Conservation (phyloP, 192 early-diverging fungal genomes). For the Backusella tarrabulga region DNA sequence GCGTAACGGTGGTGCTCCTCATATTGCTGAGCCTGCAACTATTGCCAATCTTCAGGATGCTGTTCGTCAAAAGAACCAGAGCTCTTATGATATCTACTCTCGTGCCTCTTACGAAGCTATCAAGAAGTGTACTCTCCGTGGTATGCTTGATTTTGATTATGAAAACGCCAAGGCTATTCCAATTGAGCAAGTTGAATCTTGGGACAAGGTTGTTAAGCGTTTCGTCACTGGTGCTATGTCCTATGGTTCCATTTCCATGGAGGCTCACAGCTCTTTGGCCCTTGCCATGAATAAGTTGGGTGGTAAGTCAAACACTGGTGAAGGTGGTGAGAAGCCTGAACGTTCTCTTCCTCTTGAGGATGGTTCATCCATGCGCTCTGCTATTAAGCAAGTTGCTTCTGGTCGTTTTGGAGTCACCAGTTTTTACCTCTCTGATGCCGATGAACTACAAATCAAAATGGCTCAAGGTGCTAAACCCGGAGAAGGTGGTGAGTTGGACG, state of each 20-base stretch:
- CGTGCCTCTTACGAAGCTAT: conserved; percentile 76
- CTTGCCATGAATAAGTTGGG: conserved; percentile 95
- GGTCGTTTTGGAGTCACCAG: conserved; percentile 98
- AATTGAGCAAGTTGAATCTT: conserved; percentile 95
- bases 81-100: conserved; percentile 85
- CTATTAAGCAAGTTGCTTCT: conserved; percentile 99
- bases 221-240: conserved; percentile 99
- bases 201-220: conserved; percentile 93
- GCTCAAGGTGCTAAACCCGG: conserved; percentile 99
- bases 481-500: conserved; percentile 82
- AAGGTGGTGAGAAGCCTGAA: conserved; percentile 94
- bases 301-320: conserved; percentile 98
- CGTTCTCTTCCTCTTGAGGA: conserved; percentile 71
- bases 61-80: conserved; percentile 87
- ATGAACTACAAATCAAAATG: conserved; percentile 99
- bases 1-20: conserved; percentile 89
- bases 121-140: conserved; percentile 91
- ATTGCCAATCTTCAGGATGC: conserved; percentile 95
- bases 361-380: conserved; percentile 82
- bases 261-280: conserved; percentile 90
- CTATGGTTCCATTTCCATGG: conserved; percentile 95
- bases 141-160: conserved; percentile 87
- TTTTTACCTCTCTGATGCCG: conserved; percentile 90
- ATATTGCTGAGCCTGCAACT: conserved; percentile 87
- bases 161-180: conserved; percentile 73